Evolutionary conservation across 2,329 filamentous ascomycete genomes (phyloP).

Genomic region (Aspergillus viridinutans): DNA sequence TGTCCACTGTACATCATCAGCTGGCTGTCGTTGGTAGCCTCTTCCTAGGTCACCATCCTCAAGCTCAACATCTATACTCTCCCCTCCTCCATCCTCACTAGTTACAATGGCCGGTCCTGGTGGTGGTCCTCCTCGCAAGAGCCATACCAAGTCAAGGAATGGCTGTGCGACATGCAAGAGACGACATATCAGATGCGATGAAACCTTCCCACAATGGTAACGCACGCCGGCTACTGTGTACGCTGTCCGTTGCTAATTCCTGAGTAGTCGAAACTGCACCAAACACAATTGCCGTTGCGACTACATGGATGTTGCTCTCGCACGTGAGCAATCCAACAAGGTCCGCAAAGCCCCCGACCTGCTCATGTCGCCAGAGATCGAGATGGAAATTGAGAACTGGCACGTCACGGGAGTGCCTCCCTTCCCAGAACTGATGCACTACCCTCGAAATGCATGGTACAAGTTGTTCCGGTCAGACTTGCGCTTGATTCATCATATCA

Average conservation of each 20-base stretch:
- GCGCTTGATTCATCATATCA: constrained; percentile 85
- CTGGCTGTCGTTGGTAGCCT: constrained; percentile 2
- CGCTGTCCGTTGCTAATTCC: constrained; percentile 2
- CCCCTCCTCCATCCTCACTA: neutral
- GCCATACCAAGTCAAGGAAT: constrained; percentile 98
- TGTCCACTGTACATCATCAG: neutral
- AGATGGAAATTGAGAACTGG: constrained; percentile 78
- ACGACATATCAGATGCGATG: constrained; percentile 95
- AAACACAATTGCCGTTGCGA: constrained; percentile 99
- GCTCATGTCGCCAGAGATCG: constrained; percentile 81
- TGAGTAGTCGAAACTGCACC: constrained; percentile 83
- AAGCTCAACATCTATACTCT: neutral
- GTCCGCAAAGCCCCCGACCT: constrained; percentile 58
- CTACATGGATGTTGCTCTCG: constrained; percentile 81
- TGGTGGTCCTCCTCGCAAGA: constrained; percentile 83
- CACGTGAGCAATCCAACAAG: constrained; percentile 50
- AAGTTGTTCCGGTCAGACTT: constrained; percentile 73
- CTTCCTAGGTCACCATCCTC: neutral
- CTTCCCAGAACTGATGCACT: constrained; percentile 75
- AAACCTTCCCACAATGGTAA: constrained; percentile 96
- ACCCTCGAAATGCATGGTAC: constrained; percentile 68
- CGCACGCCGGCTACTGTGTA: constrained; percentile 16
- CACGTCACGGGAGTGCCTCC: constrained; percentile 78
- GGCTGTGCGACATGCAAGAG: constrained; percentile 98
- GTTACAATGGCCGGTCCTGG: constrained; percentile 79